A percentile compares a stretch with the other conserved stretches of the same genome.
These are phyloP conservation scores for Setomelanomma holmii DNA, from an alignment of 2,329 filamentous ascomycete genomes.

Conservation along the genomic window DNA sequence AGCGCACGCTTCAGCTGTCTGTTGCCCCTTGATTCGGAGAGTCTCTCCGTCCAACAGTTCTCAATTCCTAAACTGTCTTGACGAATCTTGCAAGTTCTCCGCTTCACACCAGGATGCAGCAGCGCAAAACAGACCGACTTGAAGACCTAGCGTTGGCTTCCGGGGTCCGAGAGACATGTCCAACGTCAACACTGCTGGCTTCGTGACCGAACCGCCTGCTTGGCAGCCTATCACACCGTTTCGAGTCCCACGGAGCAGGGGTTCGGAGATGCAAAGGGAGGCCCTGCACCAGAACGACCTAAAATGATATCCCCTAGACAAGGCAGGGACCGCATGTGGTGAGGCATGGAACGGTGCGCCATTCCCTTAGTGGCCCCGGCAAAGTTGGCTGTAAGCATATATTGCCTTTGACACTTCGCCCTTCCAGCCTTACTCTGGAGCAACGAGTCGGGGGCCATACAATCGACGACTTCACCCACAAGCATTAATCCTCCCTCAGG, in stretches of 20 bases:
- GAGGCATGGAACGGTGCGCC: conserved; percentile 12
- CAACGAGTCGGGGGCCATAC: neutral
- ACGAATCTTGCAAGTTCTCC: conserved; percentile 1
- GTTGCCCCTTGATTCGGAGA: neutral
- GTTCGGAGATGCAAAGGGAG: conserved; percentile 14
- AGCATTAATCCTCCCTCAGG: too few species aligned
- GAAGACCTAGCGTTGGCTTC: conserved; percentile 5
- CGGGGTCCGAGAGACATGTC: conserved; percentile 12
- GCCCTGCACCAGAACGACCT: conserved; percentile 21
- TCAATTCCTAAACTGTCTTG: conserved; percentile 1
- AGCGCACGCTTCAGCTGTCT: neutral
- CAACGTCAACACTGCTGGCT: conserved; percentile 9
- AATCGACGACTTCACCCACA: neutral
- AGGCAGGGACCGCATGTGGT: conserved; percentile 16
- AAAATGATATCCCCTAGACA: conserved; percentile 23
- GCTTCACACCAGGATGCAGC: neutral
- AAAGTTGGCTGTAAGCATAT: neutral
- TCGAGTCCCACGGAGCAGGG: conserved; percentile 7
- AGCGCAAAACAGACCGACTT: conserved; percentile 1
- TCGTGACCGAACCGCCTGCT: conserved; percentile 6
- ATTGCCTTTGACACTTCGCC: neutral
- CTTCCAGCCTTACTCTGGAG: neutral
- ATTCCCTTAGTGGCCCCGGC: conserved; percentile 7
- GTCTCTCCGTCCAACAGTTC: neutral
- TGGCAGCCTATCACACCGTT: conserved; percentile 8